Evolutionary conservation across 2,329 filamentous ascomycete genomes (phyloP).

Genomic region (Botrytis fabae): DNA sequence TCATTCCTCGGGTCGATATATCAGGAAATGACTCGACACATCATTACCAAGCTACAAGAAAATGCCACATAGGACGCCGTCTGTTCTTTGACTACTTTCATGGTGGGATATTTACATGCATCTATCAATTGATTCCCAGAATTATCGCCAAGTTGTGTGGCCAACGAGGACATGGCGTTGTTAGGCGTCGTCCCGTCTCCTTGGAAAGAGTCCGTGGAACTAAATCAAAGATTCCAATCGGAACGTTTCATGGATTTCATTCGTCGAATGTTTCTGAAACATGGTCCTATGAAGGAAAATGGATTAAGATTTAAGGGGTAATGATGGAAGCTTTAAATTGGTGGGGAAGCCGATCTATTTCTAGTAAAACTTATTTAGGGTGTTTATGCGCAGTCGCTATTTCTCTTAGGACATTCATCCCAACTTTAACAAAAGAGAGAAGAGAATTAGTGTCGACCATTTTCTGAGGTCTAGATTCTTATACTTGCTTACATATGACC

Average conservation of each 20-base stretch:
- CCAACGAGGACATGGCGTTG: constrained; percentile 4
- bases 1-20: neutral
- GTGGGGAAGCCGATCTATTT: neutral
- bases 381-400: neutral
- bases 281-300: neutral
- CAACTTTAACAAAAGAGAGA: neutral
- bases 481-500: neutral
- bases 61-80: neutral
- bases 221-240: neutral
- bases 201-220: constrained; percentile 7
- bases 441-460: neutral
- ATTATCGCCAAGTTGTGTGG: neutral
- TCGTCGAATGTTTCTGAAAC: neutral
- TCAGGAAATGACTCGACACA: constrained; percentile 11
- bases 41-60: neutral
- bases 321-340: neutral
- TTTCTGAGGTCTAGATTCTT: neutral
- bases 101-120: neutral
- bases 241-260: neutral
- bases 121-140: neutral
- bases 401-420: neutral
- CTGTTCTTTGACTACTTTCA: constrained; percentile 19
- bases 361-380: neutral
- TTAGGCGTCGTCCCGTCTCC: constrained; percentile 4
- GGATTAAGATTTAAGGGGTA: constrained; percentile 5